Evolutionary conservation across 495 filamentous ascomycete species (phyloP).

Genomic region (Penicillium argentinense): DNA sequence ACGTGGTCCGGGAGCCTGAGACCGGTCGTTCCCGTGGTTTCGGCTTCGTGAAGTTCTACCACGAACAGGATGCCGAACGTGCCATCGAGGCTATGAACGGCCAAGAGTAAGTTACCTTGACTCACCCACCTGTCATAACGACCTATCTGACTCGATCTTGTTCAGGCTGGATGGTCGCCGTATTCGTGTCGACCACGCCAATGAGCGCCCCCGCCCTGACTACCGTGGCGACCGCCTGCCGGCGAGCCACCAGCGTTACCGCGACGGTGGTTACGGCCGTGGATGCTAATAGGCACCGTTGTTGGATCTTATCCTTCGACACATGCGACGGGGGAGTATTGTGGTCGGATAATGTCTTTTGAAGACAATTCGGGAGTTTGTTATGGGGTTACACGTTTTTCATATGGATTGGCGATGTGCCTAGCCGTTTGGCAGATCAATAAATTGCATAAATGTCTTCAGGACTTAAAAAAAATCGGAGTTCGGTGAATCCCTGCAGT

Average conservation of each 20-base stretch:
- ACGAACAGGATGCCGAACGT: conserved; percentile 7
- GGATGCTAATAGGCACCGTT: too few species aligned
- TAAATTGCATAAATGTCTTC: too few species aligned
- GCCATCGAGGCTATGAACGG: conserved; percentile 13
- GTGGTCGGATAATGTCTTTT: too few species aligned
- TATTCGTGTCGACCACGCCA: conserved; percentile 15
- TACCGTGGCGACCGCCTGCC: background rate
- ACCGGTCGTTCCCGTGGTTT: conserved; percentile 20
- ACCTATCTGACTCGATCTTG: background rate
- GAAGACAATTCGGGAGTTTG: too few species aligned
- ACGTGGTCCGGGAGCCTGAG: conserved; percentile 21
- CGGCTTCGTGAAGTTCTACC: conserved; percentile 18
- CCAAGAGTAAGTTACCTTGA: conserved; percentile 11
- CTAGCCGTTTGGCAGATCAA: too few species aligned
- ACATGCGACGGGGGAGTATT: too few species aligned
- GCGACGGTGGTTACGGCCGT: conserved; percentile 2
- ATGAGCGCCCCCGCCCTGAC: conserved; percentile 8
- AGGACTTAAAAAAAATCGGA: too few species aligned
- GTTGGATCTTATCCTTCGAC: too few species aligned
- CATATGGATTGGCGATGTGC: too few species aligned
- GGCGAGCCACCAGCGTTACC: too few species aligned
- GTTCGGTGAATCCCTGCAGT: too few species aligned
- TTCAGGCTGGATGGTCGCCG: conserved; percentile 18
- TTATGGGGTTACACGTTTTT: too few species aligned
- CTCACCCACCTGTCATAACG: background rate